These are phyloP conservation scores for Gentiana straminea DNA, from an alignment of 257 asterid species.

Conservation along the genomic window DNA sequence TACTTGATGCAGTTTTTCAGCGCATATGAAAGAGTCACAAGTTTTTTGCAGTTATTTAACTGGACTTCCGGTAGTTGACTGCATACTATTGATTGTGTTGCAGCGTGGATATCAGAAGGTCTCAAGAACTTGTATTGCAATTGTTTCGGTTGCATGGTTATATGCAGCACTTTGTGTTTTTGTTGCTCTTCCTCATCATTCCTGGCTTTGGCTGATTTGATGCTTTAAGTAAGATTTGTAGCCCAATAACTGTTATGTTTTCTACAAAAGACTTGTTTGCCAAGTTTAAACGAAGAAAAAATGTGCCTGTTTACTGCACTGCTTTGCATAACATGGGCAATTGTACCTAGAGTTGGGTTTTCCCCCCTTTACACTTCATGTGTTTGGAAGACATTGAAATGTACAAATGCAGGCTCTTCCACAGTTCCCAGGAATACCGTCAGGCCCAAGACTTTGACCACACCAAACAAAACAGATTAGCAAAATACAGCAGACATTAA, in stretches of 20 bases:
- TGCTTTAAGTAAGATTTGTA: slow-evolving; percentile 67
- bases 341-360: no score
- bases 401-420: no score
- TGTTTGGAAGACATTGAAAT: no score
- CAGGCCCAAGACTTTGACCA: no score
- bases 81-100: not conserved
- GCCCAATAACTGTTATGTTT: not conserved
- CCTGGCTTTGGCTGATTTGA: slow-evolving; percentile 86
- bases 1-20: not conserved
- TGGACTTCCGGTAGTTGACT: not conserved
- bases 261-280: no score
- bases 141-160: slow-evolving; percentile 53
- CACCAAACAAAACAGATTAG: no score
- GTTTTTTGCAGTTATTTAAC: not conserved
- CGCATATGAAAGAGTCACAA: not conserved
- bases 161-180: slow-evolving; percentile 59
- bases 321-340: no score
- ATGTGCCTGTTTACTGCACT: no score
- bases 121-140: slow-evolving; percentile 36
- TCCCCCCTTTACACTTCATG: no score
- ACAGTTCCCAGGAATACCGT: no score
- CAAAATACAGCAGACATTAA: no score
- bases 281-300: no score
- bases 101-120: slow-evolving; percentile 87
- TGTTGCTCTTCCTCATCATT: slow-evolving; percentile 54